Conservation (phyloP, 345 rosid genomes). For the Corchorus capsularis region DNA sequence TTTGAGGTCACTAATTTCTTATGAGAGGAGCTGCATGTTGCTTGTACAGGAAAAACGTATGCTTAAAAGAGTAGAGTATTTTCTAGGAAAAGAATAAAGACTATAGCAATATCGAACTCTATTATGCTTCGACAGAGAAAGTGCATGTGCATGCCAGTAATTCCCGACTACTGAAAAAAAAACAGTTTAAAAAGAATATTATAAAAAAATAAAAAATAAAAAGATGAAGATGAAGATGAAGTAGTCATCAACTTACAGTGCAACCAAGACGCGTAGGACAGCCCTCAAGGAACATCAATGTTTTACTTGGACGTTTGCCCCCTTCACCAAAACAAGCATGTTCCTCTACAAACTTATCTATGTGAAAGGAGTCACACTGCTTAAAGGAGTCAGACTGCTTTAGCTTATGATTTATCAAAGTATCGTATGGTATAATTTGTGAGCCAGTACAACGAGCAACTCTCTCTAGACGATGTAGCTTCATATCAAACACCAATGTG, state of each 20-base stretch:
- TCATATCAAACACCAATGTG: constrained; percentile 87
- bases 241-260: constrained; percentile 62
- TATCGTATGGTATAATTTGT: constrained; percentile 56
- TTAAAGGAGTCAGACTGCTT: constrained; percentile 75
- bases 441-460: constrained; percentile 84
- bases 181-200: too few relatives aligned
- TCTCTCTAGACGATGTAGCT: constrained; percentile 85
- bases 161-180: not conserved
- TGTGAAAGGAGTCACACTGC: constrained; percentile 73
- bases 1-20: not conserved
- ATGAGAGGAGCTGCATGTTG: not conserved
- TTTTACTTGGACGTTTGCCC: constrained; percentile 76
- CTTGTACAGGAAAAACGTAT: not conserved
- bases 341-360: constrained; percentile 85
- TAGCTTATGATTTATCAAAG: constrained; percentile 57
- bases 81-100: not conserved
- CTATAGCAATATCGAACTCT: not conserved
- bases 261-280: constrained; percentile 81
- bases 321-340: constrained; percentile 64
- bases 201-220: not conserved
- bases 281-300: constrained; percentile 92
- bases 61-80: not conserved
- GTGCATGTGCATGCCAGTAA: not conserved
- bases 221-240: not conserved
- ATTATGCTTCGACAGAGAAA: not conserved